phyloP scores from a whole-genome alignment of 257 asterid species.

The Fraxinus pennsylvanica region DNA sequence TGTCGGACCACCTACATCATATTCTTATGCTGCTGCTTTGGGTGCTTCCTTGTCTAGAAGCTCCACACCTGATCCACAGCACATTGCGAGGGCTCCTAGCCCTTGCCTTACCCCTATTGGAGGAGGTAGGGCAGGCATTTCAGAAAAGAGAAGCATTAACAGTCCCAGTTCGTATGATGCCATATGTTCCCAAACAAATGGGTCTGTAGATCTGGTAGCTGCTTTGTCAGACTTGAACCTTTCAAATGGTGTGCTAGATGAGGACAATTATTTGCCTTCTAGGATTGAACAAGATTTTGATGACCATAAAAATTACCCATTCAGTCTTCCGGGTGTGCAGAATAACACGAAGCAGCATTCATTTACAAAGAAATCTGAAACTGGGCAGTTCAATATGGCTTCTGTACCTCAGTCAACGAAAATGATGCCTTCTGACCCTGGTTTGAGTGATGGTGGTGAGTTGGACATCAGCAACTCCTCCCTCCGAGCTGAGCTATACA shows the following conservation, averaged over 20 bases:
- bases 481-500: slow-evolving; percentile 53
- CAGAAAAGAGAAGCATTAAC: slow-evolving; percentile 62
- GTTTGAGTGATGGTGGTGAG: slow-evolving; percentile 36
- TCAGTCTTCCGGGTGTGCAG: slow-evolving; percentile 60
- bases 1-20: slow-evolving; percentile 54
- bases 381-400: slow-evolving; percentile 40
- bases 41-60: slow-evolving; percentile 92
- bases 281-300: slow-evolving; percentile 42
- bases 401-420: slow-evolving; percentile 36
- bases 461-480: slow-evolving; percentile 41
- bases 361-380: slow-evolving; percentile 44
- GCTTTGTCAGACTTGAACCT: slow-evolving; percentile 84
- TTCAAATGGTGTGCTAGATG: slow-evolving; percentile 57
- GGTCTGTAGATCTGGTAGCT: slow-evolving; percentile 67
- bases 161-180: slow-evolving; percentile 62
- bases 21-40: slow-evolving; percentile 89
- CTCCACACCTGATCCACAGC: slow-evolving; percentile 94
- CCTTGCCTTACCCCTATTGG: slow-evolving; percentile 93
- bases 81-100: slow-evolving; percentile 80
- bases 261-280: slow-evolving; percentile 48
- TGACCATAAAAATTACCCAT: slow-evolving; percentile 53
- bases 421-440: slow-evolving; percentile 39
- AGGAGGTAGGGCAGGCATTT: slow-evolving; percentile 57
- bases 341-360: slow-evolving; percentile 58
- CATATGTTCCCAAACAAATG: slow-evolving; percentile 53